Percentiles rank a stretch among this genome's conserved stretches.
Conservation (phyloP, 805 yeast genomes). For the Candida corydali region DNA sequence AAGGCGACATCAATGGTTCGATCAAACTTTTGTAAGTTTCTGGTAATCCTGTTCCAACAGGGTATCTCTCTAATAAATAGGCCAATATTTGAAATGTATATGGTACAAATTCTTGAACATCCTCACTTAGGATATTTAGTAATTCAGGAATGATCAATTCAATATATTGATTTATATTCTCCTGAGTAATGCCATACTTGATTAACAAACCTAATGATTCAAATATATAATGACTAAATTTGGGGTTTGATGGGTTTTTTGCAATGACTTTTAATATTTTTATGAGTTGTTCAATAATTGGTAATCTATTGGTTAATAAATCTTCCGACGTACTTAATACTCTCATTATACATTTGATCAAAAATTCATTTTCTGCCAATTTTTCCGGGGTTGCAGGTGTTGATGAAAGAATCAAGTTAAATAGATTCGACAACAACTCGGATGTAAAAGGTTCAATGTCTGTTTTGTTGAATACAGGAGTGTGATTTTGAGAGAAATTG, state of each 20-base stretch:
- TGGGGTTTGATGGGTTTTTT: conserved; percentile 92
- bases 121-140: conserved; percentile 66
- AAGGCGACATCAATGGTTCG: conserved; percentile 82
- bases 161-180: conserved; percentile 36
- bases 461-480: conserved; percentile 60
- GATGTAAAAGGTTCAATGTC: conserved; percentile 65
- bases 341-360: conserved; percentile 86
- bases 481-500: conserved; percentile 41
- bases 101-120: conserved; percentile 91
- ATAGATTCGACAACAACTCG: conserved; percentile 60
- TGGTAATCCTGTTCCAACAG: conserved; percentile 51
- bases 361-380: conserved; percentile 89
- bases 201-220: conserved; percentile 81
- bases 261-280: conserved; percentile 66
- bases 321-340: conserved; percentile 72
- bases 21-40: conserved; percentile 59
- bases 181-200: conserved; percentile 39
- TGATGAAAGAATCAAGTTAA: conserved; percentile 52
- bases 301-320: conserved; percentile 42
- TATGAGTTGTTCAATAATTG: conserved; percentile 60
- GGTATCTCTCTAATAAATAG: conserved; percentile 62
- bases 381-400: conserved; percentile 70
- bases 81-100: conserved; percentile 90
- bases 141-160: conserved; percentile 61
- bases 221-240: conserved; percentile 84